A percentile compares a stretch with the other conserved stretches of the same genome.
Conservation (phyloP, 2,329 filamentous ascomycete genomes). For the Venturia oleaginea region DNA sequence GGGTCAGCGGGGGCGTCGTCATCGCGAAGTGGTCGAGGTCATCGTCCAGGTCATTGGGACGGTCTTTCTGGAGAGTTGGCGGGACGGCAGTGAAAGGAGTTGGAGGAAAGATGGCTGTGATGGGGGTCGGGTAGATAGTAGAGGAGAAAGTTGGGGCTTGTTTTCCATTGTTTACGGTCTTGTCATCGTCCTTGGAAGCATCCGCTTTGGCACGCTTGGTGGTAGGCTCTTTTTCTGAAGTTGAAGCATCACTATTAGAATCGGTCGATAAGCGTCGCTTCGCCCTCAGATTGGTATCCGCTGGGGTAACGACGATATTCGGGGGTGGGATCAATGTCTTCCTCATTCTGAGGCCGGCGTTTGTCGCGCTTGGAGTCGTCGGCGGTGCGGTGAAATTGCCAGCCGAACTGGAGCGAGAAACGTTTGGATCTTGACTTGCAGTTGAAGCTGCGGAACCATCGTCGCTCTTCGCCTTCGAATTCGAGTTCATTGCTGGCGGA, state of each 20-base stretch:
- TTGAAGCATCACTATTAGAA: background rate
- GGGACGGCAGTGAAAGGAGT: background rate
- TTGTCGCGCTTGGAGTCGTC: background rate
- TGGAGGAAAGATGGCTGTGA: background rate
- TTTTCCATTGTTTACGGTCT: background rate
- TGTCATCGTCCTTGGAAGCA: background rate
- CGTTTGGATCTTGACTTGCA: background rate
- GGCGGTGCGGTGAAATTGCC: background rate
- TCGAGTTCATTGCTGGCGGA: background rate
- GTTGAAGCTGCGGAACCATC: background rate
- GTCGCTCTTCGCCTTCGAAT: background rate
- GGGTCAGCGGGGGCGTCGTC: background rate
- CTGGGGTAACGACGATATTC: constrained; percentile 2
- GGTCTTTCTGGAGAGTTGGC: background rate
- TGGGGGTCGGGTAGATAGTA: background rate
- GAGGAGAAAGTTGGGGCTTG: background rate
- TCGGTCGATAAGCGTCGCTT: background rate
- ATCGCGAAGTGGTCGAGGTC: background rate
- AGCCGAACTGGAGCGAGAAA: background rate
- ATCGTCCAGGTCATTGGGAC: background rate
- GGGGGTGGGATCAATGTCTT: background rate
- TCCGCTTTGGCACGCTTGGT: background rate
- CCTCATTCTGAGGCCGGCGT: background rate
- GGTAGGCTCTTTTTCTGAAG: background rate
- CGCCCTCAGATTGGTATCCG: background rate